Evolutionary conservation across 1,139 yeast species (phyloP), one percentile per base, ranked within the genome.

Genomic region (Lodderomyces jiufengensis): DNA sequence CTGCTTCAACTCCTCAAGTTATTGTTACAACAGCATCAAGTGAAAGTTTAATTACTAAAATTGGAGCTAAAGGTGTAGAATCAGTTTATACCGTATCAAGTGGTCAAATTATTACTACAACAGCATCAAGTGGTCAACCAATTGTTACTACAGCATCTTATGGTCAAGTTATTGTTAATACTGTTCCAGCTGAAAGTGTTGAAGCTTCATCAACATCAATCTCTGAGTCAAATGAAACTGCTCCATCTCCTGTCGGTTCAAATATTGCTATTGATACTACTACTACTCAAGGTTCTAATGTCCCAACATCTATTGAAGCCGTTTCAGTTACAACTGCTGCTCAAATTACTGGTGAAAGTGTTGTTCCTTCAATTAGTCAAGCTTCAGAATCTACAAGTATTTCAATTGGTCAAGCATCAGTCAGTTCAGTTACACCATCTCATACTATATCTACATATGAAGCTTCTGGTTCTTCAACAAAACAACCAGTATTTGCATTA

Each of bases 361-460:
- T 18, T 18, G 20, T 7, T 18, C 20, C 22, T 14, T 29, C 33
- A 10, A 23, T 28, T 12, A 28, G 14, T 33, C 29, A 33, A 11
- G 30, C 29, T 24, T 20, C 34, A 9, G 54, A 64, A 43, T 60
- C 63, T 40, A 70, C 78, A 50, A 58, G 20, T 18, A 18, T 18
- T 18, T 18, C 33, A 10, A 23, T 28, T 12, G 24, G 14, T 33
- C 29, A 33, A 11, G 30, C 29, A 16, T 20, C 34, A 9, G 54
- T 63, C 7, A 18, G 5, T 18, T 18, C 7, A 18, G 20, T 18
- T 18, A 5, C 20, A 18, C 7, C 20, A 18, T 18, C 70, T 32
- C 70, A 78, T 57, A 44, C 52, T 23, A 54, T 56, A 50, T 31
- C 57, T 51, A 41, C 63, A 66, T 10, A 10, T 23, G 12, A 23